Percentiles rank a stretch among this genome's conserved stretches.
phyloP scores from a whole-genome alignment of 2,329 filamentous ascomycete species.

The Aspergillus thermomutatus region DNA sequence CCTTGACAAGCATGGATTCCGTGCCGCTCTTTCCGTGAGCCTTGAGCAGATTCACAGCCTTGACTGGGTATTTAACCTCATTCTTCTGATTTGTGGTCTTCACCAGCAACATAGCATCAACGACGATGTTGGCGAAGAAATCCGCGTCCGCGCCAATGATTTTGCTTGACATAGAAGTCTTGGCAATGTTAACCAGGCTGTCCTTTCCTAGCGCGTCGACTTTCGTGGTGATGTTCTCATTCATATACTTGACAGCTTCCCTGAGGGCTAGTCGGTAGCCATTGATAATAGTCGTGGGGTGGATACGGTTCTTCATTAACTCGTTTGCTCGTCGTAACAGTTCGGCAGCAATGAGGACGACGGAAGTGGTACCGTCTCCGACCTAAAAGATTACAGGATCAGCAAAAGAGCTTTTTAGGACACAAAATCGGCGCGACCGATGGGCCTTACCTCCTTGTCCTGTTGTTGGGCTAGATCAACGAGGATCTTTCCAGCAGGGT shows the following conservation, averaged over 20 bases:
- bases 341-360: constrained; percentile 95
- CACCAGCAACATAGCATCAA: constrained; percentile 92
- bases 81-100: constrained; percentile 87
- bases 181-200: constrained; percentile 89
- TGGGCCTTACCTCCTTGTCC: constrained; percentile 72
- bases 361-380: constrained; percentile 95
- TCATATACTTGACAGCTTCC: constrained; percentile 98
- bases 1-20: constrained; percentile 89
- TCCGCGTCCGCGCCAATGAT: constrained; percentile 94
- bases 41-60: constrained; percentile 98
- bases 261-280: constrained; percentile 93
- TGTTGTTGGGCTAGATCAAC: constrained; percentile 98
- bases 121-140: constrained; percentile 96
- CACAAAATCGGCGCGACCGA: neutral
- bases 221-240: constrained; percentile 95
- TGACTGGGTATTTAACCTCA: constrained; percentile 95
- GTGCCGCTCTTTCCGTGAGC: constrained; percentile 89
- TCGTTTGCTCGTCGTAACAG: constrained; percentile 92
- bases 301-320: constrained; percentile 99
- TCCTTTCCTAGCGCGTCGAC: constrained; percentile 89
- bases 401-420: constrained; percentile 2
- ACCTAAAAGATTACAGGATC: constrained; percentile 49
- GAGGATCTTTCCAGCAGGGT: constrained; percentile 96
- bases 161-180: constrained; percentile 99
- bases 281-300: constrained; percentile 98